Conservation (phyloP, 139 green algal species). For the Micractinium sp. region DNA sequence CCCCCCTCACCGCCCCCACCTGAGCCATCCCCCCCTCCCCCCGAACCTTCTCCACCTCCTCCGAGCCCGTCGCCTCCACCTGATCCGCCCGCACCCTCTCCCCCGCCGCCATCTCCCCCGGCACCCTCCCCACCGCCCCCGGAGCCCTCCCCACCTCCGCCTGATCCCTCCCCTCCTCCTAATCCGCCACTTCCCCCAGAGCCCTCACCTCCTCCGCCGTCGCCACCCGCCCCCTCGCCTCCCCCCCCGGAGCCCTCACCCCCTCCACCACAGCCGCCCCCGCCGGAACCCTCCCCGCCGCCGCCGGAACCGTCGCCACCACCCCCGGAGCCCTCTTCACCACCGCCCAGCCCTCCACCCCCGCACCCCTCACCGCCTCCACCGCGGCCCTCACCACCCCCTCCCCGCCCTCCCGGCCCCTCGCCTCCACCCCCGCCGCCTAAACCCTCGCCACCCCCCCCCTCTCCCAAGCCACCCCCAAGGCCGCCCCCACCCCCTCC, state of each 20-base stretch:
- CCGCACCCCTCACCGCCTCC: neutral
- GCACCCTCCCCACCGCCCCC: neutral
- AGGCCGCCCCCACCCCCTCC: too few relatives aligned
- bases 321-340: too few relatives aligned
- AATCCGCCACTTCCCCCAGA: too few relatives aligned
- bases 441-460: neutral
- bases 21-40: neutral
- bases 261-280: too few relatives aligned
- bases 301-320: too few relatives aligned
- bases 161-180: too few relatives aligned
- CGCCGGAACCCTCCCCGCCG: too few relatives aligned
- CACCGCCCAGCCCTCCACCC: too few relatives aligned
- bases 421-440: too few relatives aligned
- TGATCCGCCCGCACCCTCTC: neutral
- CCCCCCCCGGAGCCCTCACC: too few relatives aligned
- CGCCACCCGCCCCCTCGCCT: neutral
- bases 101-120: neutral
- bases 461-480: neutral
- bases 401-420: too few relatives aligned
- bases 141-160: neutral
- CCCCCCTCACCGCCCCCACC: too few relatives aligned
- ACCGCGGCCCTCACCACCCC: neutral
- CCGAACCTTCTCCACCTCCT: neutral
- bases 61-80: neutral
- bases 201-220: neutral